Conservation (phyloP, 352 stramenopile species). For the Globisporangium paroecandrum region DNA sequence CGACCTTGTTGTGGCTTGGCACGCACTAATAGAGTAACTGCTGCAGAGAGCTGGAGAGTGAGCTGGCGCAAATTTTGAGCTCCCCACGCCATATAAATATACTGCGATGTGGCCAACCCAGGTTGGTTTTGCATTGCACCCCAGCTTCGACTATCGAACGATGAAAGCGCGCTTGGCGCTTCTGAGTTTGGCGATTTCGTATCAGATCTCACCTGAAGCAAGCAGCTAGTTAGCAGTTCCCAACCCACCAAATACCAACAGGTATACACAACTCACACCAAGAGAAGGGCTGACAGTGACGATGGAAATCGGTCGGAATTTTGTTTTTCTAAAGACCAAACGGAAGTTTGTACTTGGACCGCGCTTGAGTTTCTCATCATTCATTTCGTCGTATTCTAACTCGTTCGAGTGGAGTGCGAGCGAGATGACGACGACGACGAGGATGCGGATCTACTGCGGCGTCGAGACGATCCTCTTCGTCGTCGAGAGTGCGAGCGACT, state of each 20-base stretch:
- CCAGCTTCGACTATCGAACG: background rate
- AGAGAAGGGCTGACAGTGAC: background rate
- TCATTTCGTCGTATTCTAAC: background rate
- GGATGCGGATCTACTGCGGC: slow-evolving; percentile 9
- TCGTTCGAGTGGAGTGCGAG: slow-evolving; percentile 14
- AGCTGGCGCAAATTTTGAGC: background rate
- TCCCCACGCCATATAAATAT: background rate
- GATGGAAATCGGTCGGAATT: background rate
- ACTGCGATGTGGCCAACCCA: background rate
- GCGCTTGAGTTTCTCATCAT: background rate
- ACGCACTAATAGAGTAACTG: background rate
- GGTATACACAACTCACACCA: background rate
- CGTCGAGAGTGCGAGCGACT: slow-evolving; percentile 32
- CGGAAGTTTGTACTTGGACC: background rate
- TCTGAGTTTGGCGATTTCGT: background rate
- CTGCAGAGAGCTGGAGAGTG: background rate
- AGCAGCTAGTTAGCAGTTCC: background rate
- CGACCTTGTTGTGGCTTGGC: background rate
- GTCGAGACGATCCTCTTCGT: background rate
- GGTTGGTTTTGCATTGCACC: background rate
- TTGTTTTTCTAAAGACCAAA: background rate
- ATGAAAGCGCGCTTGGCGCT: background rate
- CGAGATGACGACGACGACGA: slow-evolving; percentile 16
- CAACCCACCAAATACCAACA: background rate
- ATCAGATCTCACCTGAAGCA: background rate